These are phyloP conservation scores for Phaeolepiota aurea DNA, from an alignment of 768 basidiomycete genomes.

Conservation along the genomic window DNA sequence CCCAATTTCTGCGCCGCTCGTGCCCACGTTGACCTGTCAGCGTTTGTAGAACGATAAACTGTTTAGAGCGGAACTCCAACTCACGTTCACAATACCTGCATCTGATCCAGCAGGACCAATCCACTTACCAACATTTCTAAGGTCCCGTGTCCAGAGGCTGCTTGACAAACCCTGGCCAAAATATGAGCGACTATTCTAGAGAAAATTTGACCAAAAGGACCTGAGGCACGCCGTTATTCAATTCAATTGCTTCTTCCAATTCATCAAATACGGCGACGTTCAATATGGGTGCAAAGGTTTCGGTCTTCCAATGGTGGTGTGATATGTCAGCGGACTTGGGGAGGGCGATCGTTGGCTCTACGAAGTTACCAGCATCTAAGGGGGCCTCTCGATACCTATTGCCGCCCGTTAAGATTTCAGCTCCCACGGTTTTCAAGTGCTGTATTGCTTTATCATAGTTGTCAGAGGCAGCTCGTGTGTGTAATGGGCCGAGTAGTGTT, in stretches of 20 bases:
- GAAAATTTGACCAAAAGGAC: conserved; percentile 17
- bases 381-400: conserved; percentile 40
- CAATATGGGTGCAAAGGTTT: conserved; percentile 86
- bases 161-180: conserved; percentile 68
- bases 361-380: conserved; percentile 73
- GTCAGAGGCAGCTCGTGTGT: conserved; percentile 60
- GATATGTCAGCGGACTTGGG: conserved; percentile 47
- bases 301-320: conserved; percentile 64
- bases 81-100: conserved; percentile 86
- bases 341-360: conserved; percentile 78
- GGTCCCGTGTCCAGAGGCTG: conserved; percentile 82
- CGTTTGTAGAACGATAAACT: conserved; percentile 28
- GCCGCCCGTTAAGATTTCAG: conserved; percentile 74
- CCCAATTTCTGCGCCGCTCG: conserved; percentile 53
- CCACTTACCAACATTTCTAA: conserved; percentile 85
- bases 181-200: conserved; percentile 7
- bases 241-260: conserved; percentile 77
- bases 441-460: conserved; percentile 56
- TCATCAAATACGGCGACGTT: conserved; percentile 83
- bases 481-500: conserved; percentile 84
- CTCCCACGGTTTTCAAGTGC: conserved; percentile 54
- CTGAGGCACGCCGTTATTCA: conserved; percentile 88
- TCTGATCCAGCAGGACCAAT: conserved; percentile 87
- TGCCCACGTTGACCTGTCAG: conserved; percentile 47
- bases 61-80: conserved; percentile 16